A percentile compares a stretch with the other conserved stretches of the same genome.
Evolutionary conservation across 2,329 filamentous ascomycete species (phyloP).

Genomic region (Fusarium stilboides): DNA sequence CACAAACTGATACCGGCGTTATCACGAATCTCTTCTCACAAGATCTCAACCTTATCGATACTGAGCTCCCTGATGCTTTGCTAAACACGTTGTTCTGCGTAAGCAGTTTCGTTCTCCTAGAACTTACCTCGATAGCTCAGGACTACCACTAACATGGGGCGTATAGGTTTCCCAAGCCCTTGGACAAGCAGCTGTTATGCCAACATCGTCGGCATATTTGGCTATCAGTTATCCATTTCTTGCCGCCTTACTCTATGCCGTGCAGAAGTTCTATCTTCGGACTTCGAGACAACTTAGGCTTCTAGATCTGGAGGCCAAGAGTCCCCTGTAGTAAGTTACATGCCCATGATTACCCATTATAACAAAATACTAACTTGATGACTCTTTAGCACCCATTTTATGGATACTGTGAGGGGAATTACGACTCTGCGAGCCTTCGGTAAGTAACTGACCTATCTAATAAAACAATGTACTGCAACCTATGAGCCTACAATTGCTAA

Average conservation of each 20-base stretch:
- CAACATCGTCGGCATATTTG: constrained; percentile 59
- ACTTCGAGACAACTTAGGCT: constrained; percentile 73
- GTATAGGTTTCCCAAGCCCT: too few relatives aligned
- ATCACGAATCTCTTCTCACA: constrained; percentile 63
- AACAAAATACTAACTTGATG: not conserved
- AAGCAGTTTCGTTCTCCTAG: too few relatives aligned
- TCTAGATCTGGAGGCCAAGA: constrained; percentile 73
- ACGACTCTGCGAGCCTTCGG: constrained; percentile 70
- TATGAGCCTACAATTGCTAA: too few relatives aligned
- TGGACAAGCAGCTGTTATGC: constrained; percentile 56
- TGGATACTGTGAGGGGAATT: constrained; percentile 69
- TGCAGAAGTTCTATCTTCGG: constrained; percentile 72
- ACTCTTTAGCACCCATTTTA: constrained; percentile 62
- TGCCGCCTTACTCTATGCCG: constrained; percentile 60
- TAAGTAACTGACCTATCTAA: constrained; percentile 54
- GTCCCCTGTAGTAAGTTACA: constrained; percentile 56
- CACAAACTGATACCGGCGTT: constrained; percentile 58
- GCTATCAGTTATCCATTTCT: constrained; percentile 66
- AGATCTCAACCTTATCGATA: constrained; percentile 60
- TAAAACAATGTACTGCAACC: not conserved
- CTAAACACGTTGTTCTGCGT: too few relatives aligned
- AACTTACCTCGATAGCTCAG: too few relatives aligned
- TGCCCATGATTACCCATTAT: too few relatives aligned
- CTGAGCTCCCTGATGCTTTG: constrained; percentile 52
- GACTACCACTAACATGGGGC: too few relatives aligned